Evolutionary conservation across 345 rosid species (phyloP), one percentile per base, ranked within the genome.

Genomic region (Euphorbia pulcherrima): DNA sequence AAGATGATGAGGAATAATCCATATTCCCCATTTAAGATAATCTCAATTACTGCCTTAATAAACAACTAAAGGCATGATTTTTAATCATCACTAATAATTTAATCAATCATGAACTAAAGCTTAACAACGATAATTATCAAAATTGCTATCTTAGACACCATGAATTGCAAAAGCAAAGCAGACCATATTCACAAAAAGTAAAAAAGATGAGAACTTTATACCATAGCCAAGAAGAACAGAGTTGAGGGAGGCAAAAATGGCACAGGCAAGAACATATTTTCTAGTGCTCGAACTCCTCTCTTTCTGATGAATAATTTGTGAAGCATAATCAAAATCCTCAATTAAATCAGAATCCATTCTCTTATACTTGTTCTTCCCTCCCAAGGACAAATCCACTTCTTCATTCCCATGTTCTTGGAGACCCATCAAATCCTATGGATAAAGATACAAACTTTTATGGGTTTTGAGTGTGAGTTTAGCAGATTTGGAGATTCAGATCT

Each of bases 181-280:
- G 6, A 2, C 23, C 51, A 30, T 12, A 11, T 17, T 30, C 20
- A 27, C 26, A 47, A 27, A 33, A 23, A 29, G 26, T 27, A 3
- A 17, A 56, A 23, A 46, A 47, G 48, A 24, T 9, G 12, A 30
- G 33, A 53, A 52, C 69, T 81, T 46, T 64, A 2, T 67, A 90
- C 98, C 96, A 69, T 92, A 92, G 28, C 97, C 97, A 62, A 90
- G 97, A 79, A 90, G 92, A 75, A 92, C 98, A 69, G 82, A 82
- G 77, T 86, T 90, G 65, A 92, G 84, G 29, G 98, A 92, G 16
- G 97, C 97, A 72, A 92, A 86, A 77, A 90, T 70, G 50, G 94
- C 97, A 58, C 96, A 92, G 44, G 88, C 85, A 75, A 92, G 51
- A 59, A 92, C 86, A 75, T 58, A 68, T 23, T 50, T 68, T 33